Conservation (phyloP, 306 rosid species). For the Arachis stenosperma region DNA sequence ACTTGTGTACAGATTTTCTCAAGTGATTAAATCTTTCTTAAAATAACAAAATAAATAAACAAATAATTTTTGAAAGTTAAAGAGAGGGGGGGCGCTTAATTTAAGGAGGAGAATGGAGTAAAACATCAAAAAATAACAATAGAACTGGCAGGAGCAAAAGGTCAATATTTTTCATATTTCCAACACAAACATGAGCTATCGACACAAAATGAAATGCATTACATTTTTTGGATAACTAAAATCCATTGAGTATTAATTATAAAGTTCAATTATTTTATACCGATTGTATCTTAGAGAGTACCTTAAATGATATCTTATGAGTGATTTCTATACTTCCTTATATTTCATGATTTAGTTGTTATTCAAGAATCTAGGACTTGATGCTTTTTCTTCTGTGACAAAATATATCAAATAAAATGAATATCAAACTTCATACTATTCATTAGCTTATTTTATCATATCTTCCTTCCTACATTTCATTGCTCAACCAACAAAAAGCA, state of each 20-base stretch:
- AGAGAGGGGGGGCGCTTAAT: background rate
- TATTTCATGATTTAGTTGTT: background rate
- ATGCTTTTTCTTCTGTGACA: background rate
- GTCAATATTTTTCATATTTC: background rate
- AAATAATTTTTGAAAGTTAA: too few species aligned
- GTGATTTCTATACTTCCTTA: background rate
- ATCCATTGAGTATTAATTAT: background rate
- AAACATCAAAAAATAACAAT: background rate
- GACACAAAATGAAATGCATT: slow-evolving; percentile 10
- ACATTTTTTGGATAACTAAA: background rate
- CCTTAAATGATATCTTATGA: background rate
- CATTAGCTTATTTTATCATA: background rate
- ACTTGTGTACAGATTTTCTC: slow-evolving; percentile 18
- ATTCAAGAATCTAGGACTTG: background rate
- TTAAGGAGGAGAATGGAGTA: background rate
- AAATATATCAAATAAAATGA: background rate
- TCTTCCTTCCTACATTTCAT: background rate
- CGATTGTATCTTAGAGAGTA: background rate
- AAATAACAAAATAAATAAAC: too few species aligned
- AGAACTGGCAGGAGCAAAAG: background rate
- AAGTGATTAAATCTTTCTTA: background rate
- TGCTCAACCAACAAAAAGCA: slow-evolving; percentile 12
- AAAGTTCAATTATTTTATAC: background rate
- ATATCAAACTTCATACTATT: background rate
- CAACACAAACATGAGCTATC: background rate